Evolutionary conservation across 768 basidiomycete genomes (phyloP), one percentile per base, ranked within the genome.

Genomic region (Tephrocybe sp.): DNA sequence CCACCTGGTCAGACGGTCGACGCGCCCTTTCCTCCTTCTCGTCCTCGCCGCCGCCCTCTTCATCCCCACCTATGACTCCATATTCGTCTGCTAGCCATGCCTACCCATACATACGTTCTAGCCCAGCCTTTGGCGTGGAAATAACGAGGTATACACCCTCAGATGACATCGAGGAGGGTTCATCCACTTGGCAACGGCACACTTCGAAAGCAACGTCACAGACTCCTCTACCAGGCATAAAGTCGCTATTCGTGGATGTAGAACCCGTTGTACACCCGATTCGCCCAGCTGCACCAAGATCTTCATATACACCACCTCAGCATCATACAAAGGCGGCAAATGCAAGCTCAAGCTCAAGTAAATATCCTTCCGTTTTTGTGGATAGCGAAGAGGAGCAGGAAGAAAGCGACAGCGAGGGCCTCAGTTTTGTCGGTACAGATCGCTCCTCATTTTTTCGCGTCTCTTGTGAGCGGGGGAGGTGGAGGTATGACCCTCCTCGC

Each of bases 391-490:
- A 68, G 16, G 66, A 64, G 10, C 63, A 60, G 11, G 62, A 56
- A 5, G 54, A 65, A 6, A 34, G 33, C 5, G 64, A 64, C 7
- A 54, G 57, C 27, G 56, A 49, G 1, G 62, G 48, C 4, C 65
- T 55, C 46, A 61, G 58, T 42, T 67, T 69, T 42, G 54, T 60
- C n/a, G 53, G 61, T 31, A 58, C 54, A 25, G 63, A 61, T 41
- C 52, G 75, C 42, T 69, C 73, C 50, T 80, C 80, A 2, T 82
- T 73, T 56, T 82, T 82, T 56, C 68, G 71, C 39, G 71, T 72
- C 10, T 83, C 82, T 33, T 73, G 78, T 7, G 82, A 83, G 57
- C 80, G 82, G 45, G 81, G 80, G 7, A 72, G 73, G 47, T 83
- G 81, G 81, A 69, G 71, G 53, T 77, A 67, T 49, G 79, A 82